Percentiles rank a stretch among this genome's conserved stretches.
phyloP scores from a whole-genome alignment of 2,329 filamentous ascomycete species.

The Pseudocercospora eumusae region DNA sequence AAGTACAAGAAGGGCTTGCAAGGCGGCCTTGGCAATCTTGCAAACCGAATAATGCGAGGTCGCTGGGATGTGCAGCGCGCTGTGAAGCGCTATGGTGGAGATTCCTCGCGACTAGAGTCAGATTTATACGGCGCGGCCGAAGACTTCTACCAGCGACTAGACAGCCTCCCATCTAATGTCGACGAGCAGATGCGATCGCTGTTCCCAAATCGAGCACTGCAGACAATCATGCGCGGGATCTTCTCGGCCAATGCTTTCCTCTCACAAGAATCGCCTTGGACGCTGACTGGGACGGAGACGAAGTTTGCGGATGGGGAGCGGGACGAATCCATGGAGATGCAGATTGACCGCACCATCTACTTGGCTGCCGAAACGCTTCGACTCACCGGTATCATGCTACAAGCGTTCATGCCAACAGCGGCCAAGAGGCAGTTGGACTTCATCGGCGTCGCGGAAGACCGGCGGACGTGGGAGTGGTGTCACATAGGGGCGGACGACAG shows the following conservation, averaged over 20 bases:
- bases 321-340: constrained; percentile 37
- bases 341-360: constrained; percentile 65
- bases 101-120: background rate
- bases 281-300: constrained; percentile 52
- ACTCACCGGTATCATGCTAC: constrained; percentile 78
- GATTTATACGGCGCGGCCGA: background rate
- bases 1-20: constrained; percentile 80
- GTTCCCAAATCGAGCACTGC: constrained; percentile 66
- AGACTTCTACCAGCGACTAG: constrained; percentile 20
- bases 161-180: constrained; percentile 45
- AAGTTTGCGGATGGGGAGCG: constrained; percentile 26
- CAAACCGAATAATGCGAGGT: constrained; percentile 63
- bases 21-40: constrained; percentile 76
- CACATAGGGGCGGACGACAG: constrained; percentile 62
- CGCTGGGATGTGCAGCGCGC: constrained; percentile 59
- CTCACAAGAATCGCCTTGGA: constrained; percentile 68
- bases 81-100: constrained; percentile 34
- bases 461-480: constrained; percentile 65
- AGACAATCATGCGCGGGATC: constrained; percentile 63
- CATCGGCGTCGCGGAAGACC: constrained; percentile 67
- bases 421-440: constrained; percentile 71
- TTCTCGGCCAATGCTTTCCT: constrained; percentile 69
- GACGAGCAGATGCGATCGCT: constrained; percentile 62
- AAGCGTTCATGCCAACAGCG: constrained; percentile 87
- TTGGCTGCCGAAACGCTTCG: constrained; percentile 74